Percentiles rank a stretch among this genome's conserved stretches.
Evolutionary conservation across 2,329 filamentous ascomycete species (phyloP).

Genomic region (Aspergillus cejpii): DNA sequence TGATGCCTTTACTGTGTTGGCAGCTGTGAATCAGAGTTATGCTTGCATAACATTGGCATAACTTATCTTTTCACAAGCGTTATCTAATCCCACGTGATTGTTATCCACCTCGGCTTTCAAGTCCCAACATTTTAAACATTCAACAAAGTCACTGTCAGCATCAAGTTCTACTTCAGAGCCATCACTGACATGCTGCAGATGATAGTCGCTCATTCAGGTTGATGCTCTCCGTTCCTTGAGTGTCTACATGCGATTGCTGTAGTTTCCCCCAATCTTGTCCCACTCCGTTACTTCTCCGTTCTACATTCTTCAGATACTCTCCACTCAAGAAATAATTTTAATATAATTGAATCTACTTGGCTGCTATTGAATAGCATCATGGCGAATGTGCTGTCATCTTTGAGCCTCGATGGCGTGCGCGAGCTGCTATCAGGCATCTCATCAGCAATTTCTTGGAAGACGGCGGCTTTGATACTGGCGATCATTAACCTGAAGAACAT

Average conservation of each 20-base stretch:
- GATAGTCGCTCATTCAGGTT: not conserved
- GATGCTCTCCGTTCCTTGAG: not conserved
- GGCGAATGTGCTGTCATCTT: constrained; percentile 7
- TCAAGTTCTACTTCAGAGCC: not conserved
- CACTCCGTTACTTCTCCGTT: not conserved
- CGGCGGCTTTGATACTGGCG: constrained; percentile 32
- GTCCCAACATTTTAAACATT: not conserved
- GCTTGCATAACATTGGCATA: not conserved
- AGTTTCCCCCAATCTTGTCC: not conserved
- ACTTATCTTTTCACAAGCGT: not conserved
- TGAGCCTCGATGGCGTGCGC: constrained; percentile 20
- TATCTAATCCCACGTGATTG: constrained; percentile 1
- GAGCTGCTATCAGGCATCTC: constrained; percentile 17
- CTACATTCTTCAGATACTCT: not conserved
- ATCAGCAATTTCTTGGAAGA: constrained; percentile 30
- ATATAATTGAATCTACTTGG: not conserved
- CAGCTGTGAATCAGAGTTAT: not conserved
- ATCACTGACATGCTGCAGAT: not conserved
- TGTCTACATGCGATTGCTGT: not conserved
- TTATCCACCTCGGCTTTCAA: not conserved
- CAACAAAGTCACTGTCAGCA: not conserved
- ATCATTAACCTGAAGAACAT: constrained; percentile 36
- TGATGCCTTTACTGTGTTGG: constrained; percentile 12
- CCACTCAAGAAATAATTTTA: not conserved
- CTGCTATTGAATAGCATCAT: constrained; percentile 3